These are phyloP conservation scores for Nicotiana knightiana DNA, from an alignment of 257 asterid species.

Conservation along the genomic window DNA sequence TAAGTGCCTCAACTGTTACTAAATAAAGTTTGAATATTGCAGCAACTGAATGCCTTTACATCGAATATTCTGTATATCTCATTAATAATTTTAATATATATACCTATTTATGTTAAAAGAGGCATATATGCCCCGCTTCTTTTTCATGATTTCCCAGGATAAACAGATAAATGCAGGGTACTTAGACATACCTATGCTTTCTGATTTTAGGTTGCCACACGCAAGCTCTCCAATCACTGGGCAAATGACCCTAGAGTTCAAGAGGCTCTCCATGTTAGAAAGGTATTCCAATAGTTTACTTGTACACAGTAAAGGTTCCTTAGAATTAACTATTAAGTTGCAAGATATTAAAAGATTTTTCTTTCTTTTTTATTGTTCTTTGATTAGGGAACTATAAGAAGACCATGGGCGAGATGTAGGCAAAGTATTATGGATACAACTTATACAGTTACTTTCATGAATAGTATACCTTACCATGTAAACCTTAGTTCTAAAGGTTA, in stretches of 20 bases:
- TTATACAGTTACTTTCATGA: background rate
- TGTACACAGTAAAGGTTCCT: background rate
- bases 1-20: background rate
- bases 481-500: background rate
- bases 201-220: background rate
- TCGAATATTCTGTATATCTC: too few relatives aligned
- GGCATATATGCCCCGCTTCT: background rate
- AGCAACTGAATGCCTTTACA: too few relatives aligned
- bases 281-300: conserved; percentile 3
- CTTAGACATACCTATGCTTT: background rate
- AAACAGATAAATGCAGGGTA: background rate
- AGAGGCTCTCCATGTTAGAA: conserved; percentile 26
- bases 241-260: conserved; percentile 19
- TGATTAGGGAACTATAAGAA: background rate
- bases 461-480: background rate
- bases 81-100: too few relatives aligned
- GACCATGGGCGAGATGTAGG: background rate
- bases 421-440: background rate
- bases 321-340: background rate
- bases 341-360: too few relatives aligned
- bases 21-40: background rate
- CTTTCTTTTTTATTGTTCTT: background rate
- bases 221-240: conserved; percentile 9
- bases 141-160: background rate
- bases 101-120: background rate